Conservation (phyloP, 2,329 filamentous ascomycete genomes). For the Tolypocladium guangdongense region DNA sequence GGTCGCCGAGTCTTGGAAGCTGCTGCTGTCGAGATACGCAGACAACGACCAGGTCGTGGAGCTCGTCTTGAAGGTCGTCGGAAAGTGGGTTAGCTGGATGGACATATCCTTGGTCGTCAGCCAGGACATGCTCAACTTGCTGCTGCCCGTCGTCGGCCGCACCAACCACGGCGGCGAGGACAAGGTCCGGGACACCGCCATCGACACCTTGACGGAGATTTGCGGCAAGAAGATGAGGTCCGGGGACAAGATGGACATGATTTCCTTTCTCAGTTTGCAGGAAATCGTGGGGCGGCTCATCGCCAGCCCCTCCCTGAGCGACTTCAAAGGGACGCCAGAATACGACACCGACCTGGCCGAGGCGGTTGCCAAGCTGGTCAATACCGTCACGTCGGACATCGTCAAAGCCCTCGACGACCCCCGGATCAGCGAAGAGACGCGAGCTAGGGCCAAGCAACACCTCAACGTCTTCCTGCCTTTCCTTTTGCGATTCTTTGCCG, state of each 20-base stretch:
- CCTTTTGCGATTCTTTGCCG: constrained; percentile 86
- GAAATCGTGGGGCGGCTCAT: constrained; percentile 81
- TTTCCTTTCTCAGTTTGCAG: constrained; percentile 77
- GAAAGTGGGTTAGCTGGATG: constrained; percentile 98
- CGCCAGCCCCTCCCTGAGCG: constrained; percentile 66
- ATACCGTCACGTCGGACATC: constrained; percentile 78
- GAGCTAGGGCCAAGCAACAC: constrained; percentile 67
- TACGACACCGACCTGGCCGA: constrained; percentile 96
- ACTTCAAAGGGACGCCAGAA: constrained; percentile 67
- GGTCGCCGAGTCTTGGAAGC: constrained; percentile 83
- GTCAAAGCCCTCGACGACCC: constrained; percentile 71
- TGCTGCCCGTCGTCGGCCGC: constrained; percentile 82
- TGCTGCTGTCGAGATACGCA: constrained; percentile 71
- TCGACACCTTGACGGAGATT: constrained; percentile 92
- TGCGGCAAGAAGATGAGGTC: constrained; percentile 97
- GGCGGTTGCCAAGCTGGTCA: constrained; percentile 89
- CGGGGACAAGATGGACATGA: constrained; percentile 86
- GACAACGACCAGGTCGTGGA: constrained; percentile 66
- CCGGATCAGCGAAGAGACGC: constrained; percentile 50
- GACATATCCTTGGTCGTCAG: constrained; percentile 92
- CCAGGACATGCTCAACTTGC: constrained; percentile 69
- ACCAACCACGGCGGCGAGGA: constrained; percentile 55
- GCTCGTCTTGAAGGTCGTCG: constrained; percentile 82
- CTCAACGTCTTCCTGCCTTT: constrained; percentile 77
- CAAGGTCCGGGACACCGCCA: constrained; percentile 77